Conservation (phyloP, 345 rosid genomes). For the Euphorbia tirucalli region DNA sequence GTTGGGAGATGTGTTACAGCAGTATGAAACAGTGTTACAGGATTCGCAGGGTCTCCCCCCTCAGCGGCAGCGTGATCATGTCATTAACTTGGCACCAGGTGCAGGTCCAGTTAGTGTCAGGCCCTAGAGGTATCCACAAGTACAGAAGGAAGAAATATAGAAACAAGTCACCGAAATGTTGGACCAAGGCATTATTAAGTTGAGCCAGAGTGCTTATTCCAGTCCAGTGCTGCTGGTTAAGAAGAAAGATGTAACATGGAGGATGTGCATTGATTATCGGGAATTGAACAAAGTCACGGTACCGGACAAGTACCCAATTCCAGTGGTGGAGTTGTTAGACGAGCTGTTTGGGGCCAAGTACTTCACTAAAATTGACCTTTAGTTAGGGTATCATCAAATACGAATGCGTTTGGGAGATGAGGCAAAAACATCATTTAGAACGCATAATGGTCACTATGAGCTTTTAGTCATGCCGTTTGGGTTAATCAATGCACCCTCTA, state of each 20-base stretch:
- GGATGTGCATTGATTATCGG: no score
- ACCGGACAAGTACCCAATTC: no score
- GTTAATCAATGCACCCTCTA: no score
- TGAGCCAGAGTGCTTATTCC: background rate
- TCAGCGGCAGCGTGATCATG: background rate
- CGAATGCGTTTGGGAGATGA: background rate
- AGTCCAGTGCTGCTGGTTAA: background rate
- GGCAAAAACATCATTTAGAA: background rate
- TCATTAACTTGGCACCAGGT: background rate
- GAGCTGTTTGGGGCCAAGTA: background rate
- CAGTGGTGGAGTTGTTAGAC: background rate
- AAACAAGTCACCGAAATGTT: background rate
- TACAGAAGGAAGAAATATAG: background rate
- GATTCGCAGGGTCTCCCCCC: background rate
- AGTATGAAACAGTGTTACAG: background rate
- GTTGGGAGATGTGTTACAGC: no score
- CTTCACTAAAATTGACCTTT: background rate
- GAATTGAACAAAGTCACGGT: no score
- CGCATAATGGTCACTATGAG: background rate
- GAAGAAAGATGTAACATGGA: background rate
- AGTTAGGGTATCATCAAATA: background rate
- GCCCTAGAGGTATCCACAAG: background rate
- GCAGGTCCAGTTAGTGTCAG: background rate
- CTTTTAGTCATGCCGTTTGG: no score
- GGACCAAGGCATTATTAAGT: background rate